Percentiles rank a stretch among this genome's conserved stretches.
Conservation (phyloP, 495 filamentous ascomycete genomes). For the Penicillium mononematosum region DNA sequence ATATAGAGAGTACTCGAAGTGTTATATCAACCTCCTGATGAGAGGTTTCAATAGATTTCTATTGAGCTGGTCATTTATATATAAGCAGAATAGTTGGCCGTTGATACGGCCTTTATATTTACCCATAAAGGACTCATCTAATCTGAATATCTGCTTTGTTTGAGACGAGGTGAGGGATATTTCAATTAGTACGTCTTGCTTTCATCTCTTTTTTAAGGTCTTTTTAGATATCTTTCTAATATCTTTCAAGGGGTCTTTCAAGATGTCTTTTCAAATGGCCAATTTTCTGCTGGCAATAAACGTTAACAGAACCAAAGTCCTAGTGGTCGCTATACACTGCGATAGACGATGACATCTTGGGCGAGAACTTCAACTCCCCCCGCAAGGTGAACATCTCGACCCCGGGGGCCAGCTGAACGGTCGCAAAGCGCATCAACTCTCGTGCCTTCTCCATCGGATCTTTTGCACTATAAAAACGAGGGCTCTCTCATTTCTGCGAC, state of each 20-base stretch:
- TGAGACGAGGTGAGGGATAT: no score
- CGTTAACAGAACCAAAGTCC: not conserved
- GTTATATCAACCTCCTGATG: not conserved
- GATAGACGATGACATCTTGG: conserved; percentile 3
- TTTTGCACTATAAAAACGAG: not conserved
- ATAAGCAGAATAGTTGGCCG: no score
- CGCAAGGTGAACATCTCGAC: not conserved
- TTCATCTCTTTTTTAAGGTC: not conserved
- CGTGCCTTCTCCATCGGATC: not conserved
- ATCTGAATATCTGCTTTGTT: no score
- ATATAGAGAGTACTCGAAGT: not conserved
- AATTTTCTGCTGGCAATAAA: not conserved
- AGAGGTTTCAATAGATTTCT: not conserved
- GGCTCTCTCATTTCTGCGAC: not conserved
- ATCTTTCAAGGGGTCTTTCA: not conserved
- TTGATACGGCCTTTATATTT: no score
- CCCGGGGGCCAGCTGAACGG: not conserved
- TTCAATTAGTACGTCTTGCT: not conserved
- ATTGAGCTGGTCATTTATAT: not conserved
- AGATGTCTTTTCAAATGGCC: not conserved
- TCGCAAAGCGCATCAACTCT: not conserved
- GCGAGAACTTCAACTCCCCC: conserved; percentile 14
- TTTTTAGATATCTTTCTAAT: not conserved
- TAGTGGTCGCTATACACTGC: not conserved
- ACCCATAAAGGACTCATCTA: no score